These are phyloP conservation scores for Podaxis sp. DNA, from an alignment of 768 basidiomycete genomes.

Conservation along the genomic window DNA sequence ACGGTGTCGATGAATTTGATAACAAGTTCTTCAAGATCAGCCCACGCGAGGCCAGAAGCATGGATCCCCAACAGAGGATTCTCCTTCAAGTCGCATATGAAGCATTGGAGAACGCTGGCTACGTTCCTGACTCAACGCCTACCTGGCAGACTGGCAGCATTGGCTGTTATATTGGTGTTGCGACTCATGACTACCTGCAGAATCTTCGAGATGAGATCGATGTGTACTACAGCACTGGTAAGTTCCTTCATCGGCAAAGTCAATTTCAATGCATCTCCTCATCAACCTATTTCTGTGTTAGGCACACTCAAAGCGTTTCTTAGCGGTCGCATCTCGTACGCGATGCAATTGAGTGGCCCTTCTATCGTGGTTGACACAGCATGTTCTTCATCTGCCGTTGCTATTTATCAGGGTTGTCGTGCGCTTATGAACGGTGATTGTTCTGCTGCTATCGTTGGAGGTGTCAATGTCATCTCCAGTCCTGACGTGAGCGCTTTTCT, in stretches of 20 bases:
- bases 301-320: slow-evolving; percentile 72
- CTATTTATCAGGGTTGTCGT: slow-evolving; percentile 68
- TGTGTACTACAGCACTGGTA: slow-evolving; percentile 72
- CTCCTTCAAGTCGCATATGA: slow-evolving; percentile 67
- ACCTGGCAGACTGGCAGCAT: slow-evolving; percentile 53
- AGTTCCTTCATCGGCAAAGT: not conserved
- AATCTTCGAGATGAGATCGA: slow-evolving; percentile 65
- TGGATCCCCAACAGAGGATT: slow-evolving; percentile 78
- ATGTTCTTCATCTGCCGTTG: slow-evolving; percentile 71
- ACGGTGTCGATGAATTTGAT: slow-evolving; percentile 61
- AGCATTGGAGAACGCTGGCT: slow-evolving; percentile 72
- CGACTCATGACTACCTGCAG: slow-evolving; percentile 69
- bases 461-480: slow-evolving; percentile 69
- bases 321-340: slow-evolving; percentile 72
- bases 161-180: slow-evolving; percentile 70
- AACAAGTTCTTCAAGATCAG: slow-evolving; percentile 70
- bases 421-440: slow-evolving; percentile 66
- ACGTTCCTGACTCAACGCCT: slow-evolving; percentile 59
- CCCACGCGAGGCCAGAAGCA: slow-evolving; percentile 71
- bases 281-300: slow-evolving; percentile 23
- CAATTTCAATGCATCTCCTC: not conserved
- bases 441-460: slow-evolving; percentile 70
- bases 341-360: slow-evolving; percentile 67
- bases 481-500: slow-evolving; percentile 55
- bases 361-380: slow-evolving; percentile 76